Evolutionary conservation across 2,329 filamentous ascomycete genomes (phyloP), one percentile per base, ranked within the genome.

Genomic region (Rhinocladiella similis): DNA sequence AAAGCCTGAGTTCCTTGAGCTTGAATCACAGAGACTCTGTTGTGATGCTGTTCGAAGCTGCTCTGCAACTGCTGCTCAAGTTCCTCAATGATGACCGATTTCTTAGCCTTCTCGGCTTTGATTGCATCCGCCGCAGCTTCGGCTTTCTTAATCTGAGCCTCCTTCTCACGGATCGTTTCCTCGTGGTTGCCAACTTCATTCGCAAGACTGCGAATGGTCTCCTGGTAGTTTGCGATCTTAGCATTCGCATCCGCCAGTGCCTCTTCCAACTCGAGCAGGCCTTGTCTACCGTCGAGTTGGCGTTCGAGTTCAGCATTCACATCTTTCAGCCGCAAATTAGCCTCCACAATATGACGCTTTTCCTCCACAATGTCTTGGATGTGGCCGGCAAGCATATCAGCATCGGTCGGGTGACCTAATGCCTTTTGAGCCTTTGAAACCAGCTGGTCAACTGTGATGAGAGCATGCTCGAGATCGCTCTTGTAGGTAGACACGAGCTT

Each of bases 11-110:
- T 83, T 47, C 88, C 86, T 73, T 92, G 89, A 16, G 84, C 83
- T 68, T 91, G 87, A 47, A 93, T 79, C 47, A 89, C 87, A 50
- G 92, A 97, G 51, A 97, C 77, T 52, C 93, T 86, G 75, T 96
- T 96, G 72, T 97, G 90, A 58, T 93, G 91, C 70, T 96, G 90
- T 68, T 99, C 94, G 73, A 91, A 99, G 75, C 94, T 97, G 70
- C 83, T 90, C 69, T 93, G 92, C 52, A 99, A 85, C 73, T 99
- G 94, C 67, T 97, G 93, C 73, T 99, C 94, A 4, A 99, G 85
- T 74, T 99, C 93, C 71, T 97, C 91, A 7, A 99, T 90, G 12
- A 99, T 80, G 19, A 91, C 86, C 41, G 90, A 89, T 72, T 94
- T 95, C 81, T 96, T 97, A 77, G 91, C 87, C 79, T 95, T 96